Percentiles rank a stretch among this genome's conserved stretches.
phyloP scores from a whole-genome alignment of 345 rosid species.

The Murraya koenigii region DNA sequence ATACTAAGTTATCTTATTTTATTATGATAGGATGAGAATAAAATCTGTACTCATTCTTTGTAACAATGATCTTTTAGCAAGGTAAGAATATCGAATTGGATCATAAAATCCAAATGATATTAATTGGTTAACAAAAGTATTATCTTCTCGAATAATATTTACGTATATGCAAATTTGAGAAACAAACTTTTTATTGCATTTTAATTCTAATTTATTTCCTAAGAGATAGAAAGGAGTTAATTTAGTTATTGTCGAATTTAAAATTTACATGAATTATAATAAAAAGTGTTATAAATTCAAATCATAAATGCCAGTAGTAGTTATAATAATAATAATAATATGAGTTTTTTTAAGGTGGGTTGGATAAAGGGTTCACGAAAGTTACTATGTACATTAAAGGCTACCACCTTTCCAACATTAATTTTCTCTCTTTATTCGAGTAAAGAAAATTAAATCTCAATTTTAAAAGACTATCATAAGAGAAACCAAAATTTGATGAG shows the following conservation, averaged over 20 bases:
- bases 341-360: neutral
- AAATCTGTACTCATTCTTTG: neutral
- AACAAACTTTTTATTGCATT: neutral
- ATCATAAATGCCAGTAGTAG: neutral
- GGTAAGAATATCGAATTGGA: too few relatives aligned
- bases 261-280: neutral
- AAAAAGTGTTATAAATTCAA: neutral
- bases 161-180: too few relatives aligned
- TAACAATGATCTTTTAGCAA: neutral
- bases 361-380: neutral
- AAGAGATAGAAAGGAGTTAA: neutral
- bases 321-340: neutral
- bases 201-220: neutral
- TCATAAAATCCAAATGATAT: too few relatives aligned
- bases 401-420: neutral
- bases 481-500: too few relatives aligned
- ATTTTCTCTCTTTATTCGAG: neutral
- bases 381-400: too few relatives aligned
- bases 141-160: too few relatives aligned
- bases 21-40: neutral
- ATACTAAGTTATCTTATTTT: neutral
- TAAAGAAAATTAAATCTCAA: neutral
- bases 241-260: neutral
- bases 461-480: neutral
- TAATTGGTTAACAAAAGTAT: too few relatives aligned